These are phyloP conservation scores for Solanum medicagineum DNA, from an alignment of 257 asterid genomes.

Conservation along the genomic window DNA sequence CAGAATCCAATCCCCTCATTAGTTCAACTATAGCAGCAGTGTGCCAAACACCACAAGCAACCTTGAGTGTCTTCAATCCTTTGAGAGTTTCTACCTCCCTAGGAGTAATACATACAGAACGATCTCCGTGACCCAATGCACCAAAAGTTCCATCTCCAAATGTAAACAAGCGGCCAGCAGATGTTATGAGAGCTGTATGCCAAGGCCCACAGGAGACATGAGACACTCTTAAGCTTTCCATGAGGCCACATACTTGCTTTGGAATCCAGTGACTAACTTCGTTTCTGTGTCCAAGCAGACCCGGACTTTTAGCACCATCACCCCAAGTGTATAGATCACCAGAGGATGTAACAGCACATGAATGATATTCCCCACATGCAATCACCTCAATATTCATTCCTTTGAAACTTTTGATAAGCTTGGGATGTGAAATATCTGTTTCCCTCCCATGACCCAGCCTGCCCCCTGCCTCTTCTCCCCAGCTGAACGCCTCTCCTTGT, in stretches of 20 bases:
- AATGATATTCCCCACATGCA: constrained; percentile 70
- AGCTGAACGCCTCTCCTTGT: constrained; percentile 76
- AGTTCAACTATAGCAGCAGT: constrained; percentile 68
- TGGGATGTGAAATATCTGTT: constrained; percentile 50
- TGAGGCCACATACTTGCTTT: constrained; percentile 42
- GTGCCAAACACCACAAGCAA: constrained; percentile 93
- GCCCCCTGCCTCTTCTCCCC: constrained; percentile 87
- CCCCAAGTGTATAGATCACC: constrained; percentile 95
- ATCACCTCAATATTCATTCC: constrained; percentile 50
- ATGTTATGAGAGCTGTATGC: constrained; percentile 69
- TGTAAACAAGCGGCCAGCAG: constrained; percentile 47
- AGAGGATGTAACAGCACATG: constrained; percentile 65
- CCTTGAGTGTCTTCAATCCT: constrained; percentile 36
- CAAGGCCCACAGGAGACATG: constrained; percentile 80
- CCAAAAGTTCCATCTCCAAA: constrained; percentile 95
- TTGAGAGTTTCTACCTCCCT: constrained; percentile 59
- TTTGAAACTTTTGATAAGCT: constrained; percentile 39
- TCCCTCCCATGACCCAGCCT: constrained; percentile 83
- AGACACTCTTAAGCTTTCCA: constrained; percentile 57
- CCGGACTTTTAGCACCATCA: constrained; percentile 36
- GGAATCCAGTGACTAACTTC: constrained; percentile 81
- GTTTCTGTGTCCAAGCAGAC: constrained; percentile 67
- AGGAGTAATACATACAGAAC: constrained; percentile 21
- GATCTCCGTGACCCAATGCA: constrained; percentile 72
- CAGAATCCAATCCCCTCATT: constrained; percentile 1